A percentile compares a stretch with the other conserved stretches of the same genome.
Evolutionary conservation across 106 monocot genomes (phyloP).

Genomic region (Agapanthus africanus): DNA sequence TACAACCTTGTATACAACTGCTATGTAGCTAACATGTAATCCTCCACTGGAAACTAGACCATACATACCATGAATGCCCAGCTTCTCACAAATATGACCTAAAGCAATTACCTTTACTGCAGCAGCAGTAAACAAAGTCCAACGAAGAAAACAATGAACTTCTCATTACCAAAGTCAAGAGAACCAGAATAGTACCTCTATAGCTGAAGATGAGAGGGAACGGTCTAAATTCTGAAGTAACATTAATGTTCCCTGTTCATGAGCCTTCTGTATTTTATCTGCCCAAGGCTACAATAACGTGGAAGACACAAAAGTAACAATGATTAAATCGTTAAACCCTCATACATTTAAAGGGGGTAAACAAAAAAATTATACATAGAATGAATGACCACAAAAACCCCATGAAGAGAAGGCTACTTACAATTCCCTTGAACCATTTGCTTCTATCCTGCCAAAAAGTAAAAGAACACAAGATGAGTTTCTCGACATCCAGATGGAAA

Average conservation of each 20-base stretch:
- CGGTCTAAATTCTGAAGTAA: constrained; percentile 4
- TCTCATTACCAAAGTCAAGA: background rate
- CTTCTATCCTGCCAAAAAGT: constrained; percentile 11
- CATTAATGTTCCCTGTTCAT: constrained; percentile 4
- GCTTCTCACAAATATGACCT: too few relatives aligned
- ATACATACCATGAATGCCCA: too few relatives aligned
- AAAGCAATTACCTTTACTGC: too few relatives aligned
- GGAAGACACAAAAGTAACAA: background rate
- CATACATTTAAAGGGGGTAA: too few relatives aligned
- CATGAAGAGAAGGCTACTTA: constrained; percentile 6
- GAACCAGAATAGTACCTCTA: too few relatives aligned
- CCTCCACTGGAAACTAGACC: too few relatives aligned
- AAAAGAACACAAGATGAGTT: too few relatives aligned
- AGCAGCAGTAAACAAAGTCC: background rate
- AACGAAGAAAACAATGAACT: background rate
- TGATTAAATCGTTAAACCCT: background rate
- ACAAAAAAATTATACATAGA: background rate
- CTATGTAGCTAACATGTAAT: too few relatives aligned
- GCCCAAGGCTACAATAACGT: constrained; percentile 10
- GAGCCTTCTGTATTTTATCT: background rate
- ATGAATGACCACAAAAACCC: background rate
- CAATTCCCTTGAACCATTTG: constrained; percentile 12
- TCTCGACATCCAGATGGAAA: too few relatives aligned
- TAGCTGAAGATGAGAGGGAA: constrained; percentile 4
- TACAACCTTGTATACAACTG: too few relatives aligned